phyloP scores from a whole-genome alignment of 2,329 filamentous ascomycete species.

The Curvularia spicifera region DNA sequence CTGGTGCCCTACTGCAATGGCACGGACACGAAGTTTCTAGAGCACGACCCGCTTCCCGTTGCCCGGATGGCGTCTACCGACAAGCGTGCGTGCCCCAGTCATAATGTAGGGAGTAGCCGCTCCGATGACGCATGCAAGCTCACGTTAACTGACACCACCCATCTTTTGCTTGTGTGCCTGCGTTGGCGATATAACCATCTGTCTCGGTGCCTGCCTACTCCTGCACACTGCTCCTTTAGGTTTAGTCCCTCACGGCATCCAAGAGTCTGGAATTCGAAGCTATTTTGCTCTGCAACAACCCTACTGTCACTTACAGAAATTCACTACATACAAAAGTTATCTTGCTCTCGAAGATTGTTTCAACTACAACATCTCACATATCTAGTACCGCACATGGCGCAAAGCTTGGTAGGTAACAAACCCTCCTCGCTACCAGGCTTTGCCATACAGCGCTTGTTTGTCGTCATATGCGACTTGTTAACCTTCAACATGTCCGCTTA shows the following conservation, averaged over 20 bases:
- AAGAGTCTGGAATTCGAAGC: neutral
- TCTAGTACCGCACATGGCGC: neutral
- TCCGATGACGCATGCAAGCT: neutral
- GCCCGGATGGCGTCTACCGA: slow-evolving; percentile 1
- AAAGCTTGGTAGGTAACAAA: neutral
- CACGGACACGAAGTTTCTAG: slow-evolving; percentile 4
- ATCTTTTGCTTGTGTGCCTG: neutral
- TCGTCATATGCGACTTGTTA: neutral
- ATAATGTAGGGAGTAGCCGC: neutral
- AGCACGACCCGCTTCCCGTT: slow-evolving; percentile 1
- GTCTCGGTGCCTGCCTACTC: neutral
- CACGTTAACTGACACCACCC: neutral
- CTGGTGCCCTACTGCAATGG: neutral
- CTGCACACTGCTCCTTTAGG: neutral
- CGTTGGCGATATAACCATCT: neutral
- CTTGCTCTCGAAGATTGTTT: too few relatives aligned
- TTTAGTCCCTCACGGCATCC: neutral
- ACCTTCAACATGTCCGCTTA: neutral
- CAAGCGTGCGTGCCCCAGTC: neutral
- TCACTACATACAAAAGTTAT: too few relatives aligned
- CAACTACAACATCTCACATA: too few relatives aligned
- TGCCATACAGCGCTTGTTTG: neutral
- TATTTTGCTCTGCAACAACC: neutral
- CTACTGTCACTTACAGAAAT: neutral
- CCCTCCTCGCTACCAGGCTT: neutral